These are phyloP conservation scores for Colletotrichum phormii DNA, from an alignment of 2,329 filamentous ascomycete genomes.

Conservation along the genomic window DNA sequence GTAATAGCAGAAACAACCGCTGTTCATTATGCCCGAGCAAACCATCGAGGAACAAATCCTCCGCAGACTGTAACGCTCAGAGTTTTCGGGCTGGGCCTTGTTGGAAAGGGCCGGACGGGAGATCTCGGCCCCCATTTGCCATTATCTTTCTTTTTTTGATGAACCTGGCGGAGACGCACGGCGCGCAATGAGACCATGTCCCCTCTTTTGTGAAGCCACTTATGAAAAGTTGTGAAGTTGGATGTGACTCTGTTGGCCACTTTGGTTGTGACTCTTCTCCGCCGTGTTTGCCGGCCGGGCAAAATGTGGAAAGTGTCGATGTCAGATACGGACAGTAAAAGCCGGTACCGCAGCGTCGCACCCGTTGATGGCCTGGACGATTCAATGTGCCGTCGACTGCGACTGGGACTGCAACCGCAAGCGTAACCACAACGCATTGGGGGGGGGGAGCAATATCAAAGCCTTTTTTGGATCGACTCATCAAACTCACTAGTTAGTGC, in stretches of 20 bases:
- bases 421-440: neutral
- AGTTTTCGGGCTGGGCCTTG: constrained; percentile 26
- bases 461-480: neutral
- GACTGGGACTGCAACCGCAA: too few relatives aligned
- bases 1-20: too few relatives aligned
- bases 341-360: constrained; percentile 5
- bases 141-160: neutral
- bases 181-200: neutral
- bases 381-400: neutral
- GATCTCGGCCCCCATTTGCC: neutral
- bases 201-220: neutral
- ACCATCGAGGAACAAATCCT: constrained; percentile 13
- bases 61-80: constrained; percentile 21
- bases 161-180: neutral
- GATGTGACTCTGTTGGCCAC: neutral
- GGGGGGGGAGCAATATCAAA: neutral
- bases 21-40: neutral
- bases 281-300: neutral
- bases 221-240: neutral
- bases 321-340: neutral
- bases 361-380: constrained; percentile 1
- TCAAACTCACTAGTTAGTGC: neutral
- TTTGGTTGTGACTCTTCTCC: constrained; percentile 7
- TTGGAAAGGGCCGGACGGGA: constrained; percentile 9
- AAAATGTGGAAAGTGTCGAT: neutral